Evolutionary conservation across 2,329 filamentous ascomycete species (phyloP).

Genomic region (Aspergillus neoniger): DNA sequence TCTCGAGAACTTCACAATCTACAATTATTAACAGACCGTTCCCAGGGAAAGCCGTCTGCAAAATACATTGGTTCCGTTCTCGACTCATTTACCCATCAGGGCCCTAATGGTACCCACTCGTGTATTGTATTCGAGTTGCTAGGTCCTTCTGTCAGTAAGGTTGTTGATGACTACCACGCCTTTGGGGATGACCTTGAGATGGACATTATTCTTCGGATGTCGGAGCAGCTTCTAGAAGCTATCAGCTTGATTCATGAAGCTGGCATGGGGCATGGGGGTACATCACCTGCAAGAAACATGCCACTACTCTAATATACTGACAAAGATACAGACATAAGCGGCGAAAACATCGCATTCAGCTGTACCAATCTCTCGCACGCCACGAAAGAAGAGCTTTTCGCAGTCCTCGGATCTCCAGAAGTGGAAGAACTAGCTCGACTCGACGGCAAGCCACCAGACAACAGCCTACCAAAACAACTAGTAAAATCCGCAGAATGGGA

Average conservation of each 20-base stretch:
- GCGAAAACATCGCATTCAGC: slow-evolving; percentile 31
- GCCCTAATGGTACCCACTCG: slow-evolving; percentile 38
- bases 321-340: slow-evolving; percentile 29
- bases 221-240: slow-evolving; percentile 31
- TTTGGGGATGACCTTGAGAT: slow-evolving; percentile 23
- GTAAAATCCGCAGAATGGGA: slow-evolving; percentile 28
- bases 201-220: slow-evolving; percentile 29
- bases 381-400: slow-evolving; percentile 23
- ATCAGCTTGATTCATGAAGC: slow-evolving; percentile 30
- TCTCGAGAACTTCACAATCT: slow-evolving; percentile 25
- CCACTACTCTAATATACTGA: too few relatives aligned
- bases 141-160: slow-evolving; percentile 31
- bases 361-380: slow-evolving; percentile 15
- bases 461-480: slow-evolving; percentile 26
- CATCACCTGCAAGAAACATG: accelerated
- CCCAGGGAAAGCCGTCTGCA: slow-evolving; percentile 17
- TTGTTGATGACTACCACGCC: slow-evolving; percentile 25
- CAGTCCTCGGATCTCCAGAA: slow-evolving; percentile 21
- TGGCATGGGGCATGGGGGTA: slow-evolving; percentile 36
- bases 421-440: slow-evolving; percentile 21
- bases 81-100: slow-evolving; percentile 33
- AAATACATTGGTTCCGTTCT: slow-evolving; percentile 32
- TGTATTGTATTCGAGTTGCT: slow-evolving; percentile 40
- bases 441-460: slow-evolving; percentile 25
- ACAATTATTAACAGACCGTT: slow-evolving; percentile 15